Conservation (phyloP, 2,329 filamentous ascomycete genomes). For the Verticillium alfalfae region DNA sequence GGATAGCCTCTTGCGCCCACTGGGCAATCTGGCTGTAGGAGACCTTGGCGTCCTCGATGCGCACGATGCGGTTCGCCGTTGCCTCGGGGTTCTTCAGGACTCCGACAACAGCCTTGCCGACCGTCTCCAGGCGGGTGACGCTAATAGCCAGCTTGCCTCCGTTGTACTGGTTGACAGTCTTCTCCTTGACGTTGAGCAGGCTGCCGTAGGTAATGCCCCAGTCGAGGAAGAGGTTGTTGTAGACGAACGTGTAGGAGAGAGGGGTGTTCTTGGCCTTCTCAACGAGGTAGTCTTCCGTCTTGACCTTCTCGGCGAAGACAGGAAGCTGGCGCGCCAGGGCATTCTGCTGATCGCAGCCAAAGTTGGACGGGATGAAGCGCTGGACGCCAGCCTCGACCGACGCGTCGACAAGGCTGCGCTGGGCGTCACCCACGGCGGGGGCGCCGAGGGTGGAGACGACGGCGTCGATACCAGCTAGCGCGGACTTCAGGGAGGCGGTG, state of each 20-base stretch:
- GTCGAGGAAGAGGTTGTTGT: conserved; percentile 54
- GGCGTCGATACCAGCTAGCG: conserved; percentile 53
- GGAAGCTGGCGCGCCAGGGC: conserved; percentile 35
- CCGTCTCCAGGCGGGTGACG: neutral
- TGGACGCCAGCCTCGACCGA: conserved; percentile 52
- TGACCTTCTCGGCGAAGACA: conserved; percentile 45
- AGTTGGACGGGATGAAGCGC: conserved; percentile 46
- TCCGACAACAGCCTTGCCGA: neutral
- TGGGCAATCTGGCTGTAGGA: conserved; percentile 42
- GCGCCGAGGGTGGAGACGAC: conserved; percentile 44
- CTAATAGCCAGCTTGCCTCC: neutral
- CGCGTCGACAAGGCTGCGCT: conserved; percentile 38
- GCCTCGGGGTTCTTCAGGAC: conserved; percentile 33
- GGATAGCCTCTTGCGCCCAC: neutral
- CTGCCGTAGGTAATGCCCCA: conserved; percentile 34
- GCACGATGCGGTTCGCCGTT: conserved; percentile 48
- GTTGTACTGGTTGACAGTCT: neutral
- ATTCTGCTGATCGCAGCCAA: conserved; percentile 41
- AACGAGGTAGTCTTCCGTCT: conserved; percentile 30
- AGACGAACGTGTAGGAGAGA: conserved; percentile 50
- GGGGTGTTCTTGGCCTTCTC: conserved; percentile 30
- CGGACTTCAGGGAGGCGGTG: conserved; percentile 30
- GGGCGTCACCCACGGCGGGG: conserved; percentile 26
- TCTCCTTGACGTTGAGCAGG: neutral
- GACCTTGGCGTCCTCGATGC: conserved; percentile 41